Base-by-base conservation (phyloP, 1,284 basidiomycete species). In the Tilletia walkeri region DNA sequence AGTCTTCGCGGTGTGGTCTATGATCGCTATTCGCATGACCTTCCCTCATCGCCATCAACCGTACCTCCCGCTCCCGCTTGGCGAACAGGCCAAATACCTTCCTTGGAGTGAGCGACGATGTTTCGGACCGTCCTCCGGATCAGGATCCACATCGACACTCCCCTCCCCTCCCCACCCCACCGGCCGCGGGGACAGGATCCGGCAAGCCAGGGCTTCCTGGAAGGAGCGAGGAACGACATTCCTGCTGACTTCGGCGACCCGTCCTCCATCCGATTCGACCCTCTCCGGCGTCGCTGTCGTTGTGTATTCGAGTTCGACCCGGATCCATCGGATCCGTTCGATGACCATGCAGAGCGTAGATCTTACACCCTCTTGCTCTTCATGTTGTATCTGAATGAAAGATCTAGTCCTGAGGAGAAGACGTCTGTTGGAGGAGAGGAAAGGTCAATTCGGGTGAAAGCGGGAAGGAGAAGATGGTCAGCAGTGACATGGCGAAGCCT, bases 211-310 rank as follows among this genome's bases (percentile, higher is more conserved):
- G 59, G 36, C 34, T 63, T 63, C 30, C 59, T 14, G 41, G 9
- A 7, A 14, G 6, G 41, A 7, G 41, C 6, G 41, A 45, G 14
- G 41, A 45, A 45, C 9, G 41, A 7, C 41, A 45, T 53, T 4
- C 50, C 18, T 30, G 16, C 50, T 7, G n/a, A n/a, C 50, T 10
- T 53, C 16, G 50, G 50, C 50, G 50, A 53, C 7, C 50, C 50
- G 50, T 53, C n/a, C 10, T 53, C 59, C 36, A n/a, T 41, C 59
- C 18, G 34, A 41, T 63, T 63, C 38, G 59, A 38, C 36, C 59
- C 39, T 16, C 36, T 10, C 1, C 34, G 30, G 16, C 59, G 30
- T 14, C 59, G 30, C 36, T 63, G 59, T 18, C 59, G 59, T 14
- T 63, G 59, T 10, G 59, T 36, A 18, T 18, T 24, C 50, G 10